Evolutionary conservation across 768 basidiomycete genomes (phyloP), one percentile per base, ranked within the genome.

Genomic region (Lenzites betulinus): DNA sequence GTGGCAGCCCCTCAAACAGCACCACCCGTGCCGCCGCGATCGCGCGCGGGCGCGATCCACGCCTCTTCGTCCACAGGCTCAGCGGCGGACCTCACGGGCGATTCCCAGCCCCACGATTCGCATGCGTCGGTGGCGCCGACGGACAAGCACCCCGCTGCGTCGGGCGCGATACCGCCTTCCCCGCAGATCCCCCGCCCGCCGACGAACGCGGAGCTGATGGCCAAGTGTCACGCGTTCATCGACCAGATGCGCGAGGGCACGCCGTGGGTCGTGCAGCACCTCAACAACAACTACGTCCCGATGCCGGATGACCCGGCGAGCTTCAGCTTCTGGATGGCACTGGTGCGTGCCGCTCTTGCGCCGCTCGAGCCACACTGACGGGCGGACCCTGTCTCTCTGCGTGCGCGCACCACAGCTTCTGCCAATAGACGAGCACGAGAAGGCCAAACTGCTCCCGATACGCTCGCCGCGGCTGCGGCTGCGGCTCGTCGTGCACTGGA

Each of bases 221-320:
- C 72, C 1, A 78, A 77, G 15, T 91, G 89, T 67, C 80, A 80
- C 46, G 74, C 76, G 5, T 91, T 91, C 68, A 75, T 90, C 58
- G 76, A 78, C 25, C 83, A 87, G 62, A 76, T 90, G 11, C 73
- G 82, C 57, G 77, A 77, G 2, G 92, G 93, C 1, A 92, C 93
- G 0, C 96, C 95, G 12, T 98, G 96, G 95, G 87, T 98, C 36
- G 86, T 93, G 2, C 93, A 97, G 68, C 84, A 92, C 49, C 80
- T 97, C 44, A 85, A 90, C 69, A 83, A 82, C 67, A 86, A 88
- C 0, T 90, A 90, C 69, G 93, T 93, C 2, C 77, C 81, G 5
- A 89, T 91, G 79, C 94, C 94, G 1, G 68, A 60, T 13, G 88
- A 93, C 72, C 83, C 87, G 0, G 81, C 81, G 26, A 76, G 81